Evolutionary conservation across 352 stramenopile genomes (phyloP).

Genomic region (Phytophthora podocarpi): DNA sequence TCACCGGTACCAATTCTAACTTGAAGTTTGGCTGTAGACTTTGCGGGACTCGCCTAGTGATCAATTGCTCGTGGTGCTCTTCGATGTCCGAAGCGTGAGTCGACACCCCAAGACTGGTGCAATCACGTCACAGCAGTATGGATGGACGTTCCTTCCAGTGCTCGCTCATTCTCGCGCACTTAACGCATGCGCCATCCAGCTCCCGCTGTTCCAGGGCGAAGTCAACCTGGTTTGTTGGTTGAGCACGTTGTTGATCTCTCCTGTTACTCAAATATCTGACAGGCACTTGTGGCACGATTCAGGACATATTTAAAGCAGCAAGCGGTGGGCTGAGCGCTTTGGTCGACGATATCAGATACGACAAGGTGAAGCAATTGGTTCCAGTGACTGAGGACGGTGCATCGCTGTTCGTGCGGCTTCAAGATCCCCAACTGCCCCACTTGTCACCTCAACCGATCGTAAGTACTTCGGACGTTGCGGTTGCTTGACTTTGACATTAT

Average conservation of each 20-base stretch:
- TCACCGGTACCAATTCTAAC: background rate
- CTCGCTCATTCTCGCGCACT: constrained; percentile 45
- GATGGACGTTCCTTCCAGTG: constrained; percentile 70
- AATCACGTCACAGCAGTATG: constrained; percentile 53
- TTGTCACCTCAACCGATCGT: constrained; percentile 44
- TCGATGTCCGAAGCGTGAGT: constrained; percentile 60
- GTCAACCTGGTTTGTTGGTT: constrained; percentile 56
- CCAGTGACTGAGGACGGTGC: constrained; percentile 43
- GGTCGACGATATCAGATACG: constrained; percentile 44
- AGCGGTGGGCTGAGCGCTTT: constrained; percentile 29
- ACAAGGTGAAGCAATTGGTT: constrained; percentile 51
- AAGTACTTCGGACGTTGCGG: constrained; percentile 11
- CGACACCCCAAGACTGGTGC: constrained; percentile 51
- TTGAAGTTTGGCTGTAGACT: constrained; percentile 38
- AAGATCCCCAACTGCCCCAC: constrained; percentile 63
- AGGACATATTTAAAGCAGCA: constrained; percentile 46
- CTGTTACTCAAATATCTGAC: too few species aligned
- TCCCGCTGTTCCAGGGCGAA: constrained; percentile 67
- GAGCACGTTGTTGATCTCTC: too few species aligned
- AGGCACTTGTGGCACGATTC: background rate
- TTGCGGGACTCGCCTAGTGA: constrained; percentile 45
- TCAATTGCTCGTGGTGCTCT: constrained; percentile 41
- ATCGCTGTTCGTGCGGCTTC: constrained; percentile 65
- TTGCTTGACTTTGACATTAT: background rate
- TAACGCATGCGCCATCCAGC: constrained; percentile 44